Evolutionary conservation across 2,329 filamentous ascomycete genomes (phyloP), one percentile per base, ranked within the genome.

Genomic region (Cercospora canescens): DNA sequence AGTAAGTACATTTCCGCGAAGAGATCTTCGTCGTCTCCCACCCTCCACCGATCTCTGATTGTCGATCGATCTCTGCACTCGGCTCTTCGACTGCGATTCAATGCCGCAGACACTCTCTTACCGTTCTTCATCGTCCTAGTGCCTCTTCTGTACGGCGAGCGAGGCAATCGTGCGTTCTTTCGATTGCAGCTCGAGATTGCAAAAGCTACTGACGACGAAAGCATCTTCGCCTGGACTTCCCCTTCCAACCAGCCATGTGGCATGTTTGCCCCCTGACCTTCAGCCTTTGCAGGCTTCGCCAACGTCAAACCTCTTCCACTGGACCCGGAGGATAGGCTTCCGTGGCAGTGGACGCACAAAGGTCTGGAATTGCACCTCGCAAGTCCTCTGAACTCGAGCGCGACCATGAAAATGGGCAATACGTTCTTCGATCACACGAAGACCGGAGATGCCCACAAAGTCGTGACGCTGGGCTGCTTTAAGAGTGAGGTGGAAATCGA

Each of bases 191-290:
- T 58, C 18, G 54, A 64, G 50, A 60, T 64, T 8, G 41, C 48
- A 34, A n/a, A 39, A 28, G 26, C 64, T 37, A 32, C 64, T 6
- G 57, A 65, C n/a, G 70, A 74, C 45, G 54, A 71, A 37, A 63
- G 58, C 21, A 66, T 72, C 16, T 72, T 73, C 41, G 71, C 68
- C 7, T 73, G 71, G 71, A 60, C 34, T 18, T 62, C 59, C 21
- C 21, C 59, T 35, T 61, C 59, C 12, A 52, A 28, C 9, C 48
- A 45, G 30, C 45, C 59, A 21, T 61, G 59, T 37, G 59, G 59
- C 34, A 61, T 61, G 59, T 50, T 61, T 37, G 59, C 59, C 32
- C 59, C 59, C 39, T 52, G 37, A n/a, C 59, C 59, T 28, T 50
- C 59, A n/a, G 41, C 26, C n/a, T 61, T 61, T 37, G 59, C 59